Evolutionary conservation across 164 flowering plant species (phyloP), one percentile per base, ranked within the genome.

Genomic region (Paratinospora sagittata): DNA sequence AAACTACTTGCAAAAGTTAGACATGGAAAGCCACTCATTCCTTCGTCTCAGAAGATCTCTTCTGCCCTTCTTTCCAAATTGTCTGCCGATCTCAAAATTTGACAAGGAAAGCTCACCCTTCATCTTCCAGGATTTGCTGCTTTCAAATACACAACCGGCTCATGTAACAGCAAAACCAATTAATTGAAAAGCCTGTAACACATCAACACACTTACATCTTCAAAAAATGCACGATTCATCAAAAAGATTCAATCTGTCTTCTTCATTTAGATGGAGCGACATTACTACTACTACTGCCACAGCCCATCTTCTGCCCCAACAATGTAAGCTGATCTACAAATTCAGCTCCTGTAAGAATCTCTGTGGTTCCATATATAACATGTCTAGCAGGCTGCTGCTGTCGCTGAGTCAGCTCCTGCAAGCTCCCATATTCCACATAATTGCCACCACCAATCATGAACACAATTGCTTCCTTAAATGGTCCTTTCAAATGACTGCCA

Each of bases 361-460:
- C 99, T 13, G 99, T 92, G 19, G 98, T 81, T 47, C 99, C 99
- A 80, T 95, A 95, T 10, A 95, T 83, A 24, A 92, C 77, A 79
- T 95, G 91, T 79, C 85, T 92, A 37, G 74, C 75, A 9, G 96
- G 90, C 79, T 85, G 94, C 75, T 90, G 97, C 75, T 90, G 97
- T n/a, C 85, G 83, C 13, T 77, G 85, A 6, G 86, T 90, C 36
- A 92, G 86, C 85, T 91, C 97, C 74, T 87, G 97, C 86, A 95
- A 82, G 79, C 97, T 85, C 30, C 90, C 91, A 75, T 89, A 84
- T 72, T 95, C 99, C 69, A 95, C 82, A 69, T 95, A 95, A 78
- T 95, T 95, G 63, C 99, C 99, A 72, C 99, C 99, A 62, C 99
- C 99, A 66, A 95, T 91, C 98, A 95, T 91, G 84, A 95, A 95